A percentile compares a stretch with the other conserved stretches of the same genome.
Conservation (phyloP, 139 green algal species). For the Coccomyxa sp. region DNA sequence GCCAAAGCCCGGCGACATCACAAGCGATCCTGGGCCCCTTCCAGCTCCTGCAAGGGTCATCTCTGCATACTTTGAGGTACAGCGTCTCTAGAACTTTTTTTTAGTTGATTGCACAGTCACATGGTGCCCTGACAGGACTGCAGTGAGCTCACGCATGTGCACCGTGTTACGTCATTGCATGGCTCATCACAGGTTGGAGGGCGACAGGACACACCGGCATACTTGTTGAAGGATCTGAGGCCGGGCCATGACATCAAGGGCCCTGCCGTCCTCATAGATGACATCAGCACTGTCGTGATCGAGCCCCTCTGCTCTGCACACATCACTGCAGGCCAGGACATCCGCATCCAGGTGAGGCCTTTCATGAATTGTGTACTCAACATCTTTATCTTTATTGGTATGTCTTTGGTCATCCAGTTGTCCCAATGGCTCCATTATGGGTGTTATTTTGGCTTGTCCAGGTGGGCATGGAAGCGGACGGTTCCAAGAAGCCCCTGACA, state of each 20-base stretch:
- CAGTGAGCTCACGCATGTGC: neutral
- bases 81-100: neutral
- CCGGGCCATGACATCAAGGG: slow-evolving; percentile 62
- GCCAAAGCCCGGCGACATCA: slow-evolving; percentile 15
- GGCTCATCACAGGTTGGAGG: slow-evolving; percentile 40
- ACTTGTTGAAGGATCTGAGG: slow-evolving; percentile 56
- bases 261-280: slow-evolving; percentile 90
- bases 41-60: slow-evolving; percentile 31
- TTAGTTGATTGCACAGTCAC: neutral
- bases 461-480: neutral
- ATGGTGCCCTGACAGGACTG: neutral
- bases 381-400: neutral
- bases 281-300: slow-evolving; percentile 87
- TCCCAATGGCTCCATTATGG: neutral
- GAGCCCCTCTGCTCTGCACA: slow-evolving; percentile 79
- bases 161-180: neutral
- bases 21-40: slow-evolving; percentile 29
- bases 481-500: neutral
- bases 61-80: slow-evolving; percentile 53
- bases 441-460: neutral
- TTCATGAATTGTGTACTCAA: neutral
- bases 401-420: neutral
- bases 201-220: slow-evolving; percentile 72
- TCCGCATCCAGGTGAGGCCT: slow-evolving; percentile 65
- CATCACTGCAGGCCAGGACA: slow-evolving; percentile 70